phyloP scores from a whole-genome alignment of 805 yeast species.

The Yamadazyma sp. region DNA sequence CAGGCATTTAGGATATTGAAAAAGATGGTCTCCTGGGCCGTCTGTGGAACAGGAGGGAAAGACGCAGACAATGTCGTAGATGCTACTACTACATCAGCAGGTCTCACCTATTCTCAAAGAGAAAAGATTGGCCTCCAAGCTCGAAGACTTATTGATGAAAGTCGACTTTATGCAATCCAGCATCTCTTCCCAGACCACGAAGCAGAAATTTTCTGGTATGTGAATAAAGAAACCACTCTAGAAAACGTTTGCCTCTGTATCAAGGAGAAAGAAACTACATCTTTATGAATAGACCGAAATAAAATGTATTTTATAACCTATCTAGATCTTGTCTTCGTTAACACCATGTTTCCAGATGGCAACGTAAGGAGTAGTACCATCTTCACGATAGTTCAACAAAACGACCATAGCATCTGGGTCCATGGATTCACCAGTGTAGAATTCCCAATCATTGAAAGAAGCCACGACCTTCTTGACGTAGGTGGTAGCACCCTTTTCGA shows the following conservation, averaged over 20 bases:
- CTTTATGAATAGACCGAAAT: not conserved
- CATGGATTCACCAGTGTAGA: slow-evolving; percentile 99
- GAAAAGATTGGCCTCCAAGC: slow-evolving; percentile 64
- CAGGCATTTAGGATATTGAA: slow-evolving; percentile 49
- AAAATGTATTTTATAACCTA: slow-evolving; percentile 1
- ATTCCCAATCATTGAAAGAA: slow-evolving; percentile 98
- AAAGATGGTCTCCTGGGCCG: slow-evolving; percentile 86
- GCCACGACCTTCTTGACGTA: slow-evolving; percentile 95
- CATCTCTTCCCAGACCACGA: slow-evolving; percentile 33
- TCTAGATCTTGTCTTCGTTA: slow-evolving; percentile 82
- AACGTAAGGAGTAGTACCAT: slow-evolving; percentile 96
- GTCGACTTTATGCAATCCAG: slow-evolving; percentile 54
- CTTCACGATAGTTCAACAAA: slow-evolving; percentile 99
- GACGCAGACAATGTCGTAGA: slow-evolving; percentile 6
- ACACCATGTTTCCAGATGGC: slow-evolving; percentile 99
- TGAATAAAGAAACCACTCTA: slow-evolving; percentile 53
- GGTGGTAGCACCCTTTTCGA: slow-evolving; percentile 96
- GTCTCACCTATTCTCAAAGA: no score
- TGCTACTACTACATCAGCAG: no score
- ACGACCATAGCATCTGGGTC: slow-evolving; percentile 99
- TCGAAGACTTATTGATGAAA: slow-evolving; percentile 72
- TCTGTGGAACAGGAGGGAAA: slow-evolving; percentile 54
- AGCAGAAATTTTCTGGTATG: slow-evolving; percentile 59
- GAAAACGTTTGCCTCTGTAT: slow-evolving; percentile 64
- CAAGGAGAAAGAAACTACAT: slow-evolving; percentile 5